Percentiles rank a stretch among this genome's conserved stretches.
Conservation (phyloP, 2,329 filamentous ascomycete species). For the Calonectria pauciramosa region DNA sequence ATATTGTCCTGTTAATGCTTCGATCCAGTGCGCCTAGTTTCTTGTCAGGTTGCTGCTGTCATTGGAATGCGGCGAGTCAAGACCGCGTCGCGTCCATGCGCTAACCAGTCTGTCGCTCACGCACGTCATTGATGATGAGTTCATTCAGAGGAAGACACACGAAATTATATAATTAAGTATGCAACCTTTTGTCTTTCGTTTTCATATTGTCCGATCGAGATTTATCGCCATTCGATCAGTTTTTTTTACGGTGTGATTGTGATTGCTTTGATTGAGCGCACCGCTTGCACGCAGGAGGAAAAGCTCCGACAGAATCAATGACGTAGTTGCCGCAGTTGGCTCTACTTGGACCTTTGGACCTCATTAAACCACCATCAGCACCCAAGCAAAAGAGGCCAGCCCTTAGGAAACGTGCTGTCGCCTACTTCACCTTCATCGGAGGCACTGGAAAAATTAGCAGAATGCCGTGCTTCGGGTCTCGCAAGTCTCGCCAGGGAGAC, state of each 20-base stretch:
- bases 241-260: neutral
- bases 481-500: conserved; percentile 59
- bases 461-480: conserved; percentile 74
- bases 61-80: conserved; percentile 5
- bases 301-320: conserved; percentile 22
- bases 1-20: neutral
- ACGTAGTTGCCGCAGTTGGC: conserved; percentile 16
- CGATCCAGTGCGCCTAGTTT: neutral
- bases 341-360: neutral
- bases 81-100: neutral
- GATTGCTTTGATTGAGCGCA: neutral
- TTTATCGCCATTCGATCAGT: neutral
- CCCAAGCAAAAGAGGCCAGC: neutral
- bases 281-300: neutral
- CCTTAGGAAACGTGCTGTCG: too few species aligned
- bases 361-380: conserved; percentile 3
- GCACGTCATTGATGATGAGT: neutral
- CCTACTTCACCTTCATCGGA: neutral
- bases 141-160: neutral
- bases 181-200: neutral
- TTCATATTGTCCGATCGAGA: neutral
- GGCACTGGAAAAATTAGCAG: neutral
- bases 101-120: neutral
- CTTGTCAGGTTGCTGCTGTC: neutral
- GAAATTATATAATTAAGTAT: neutral